Percentiles rank a stretch among this genome's conserved stretches.
These are phyloP conservation scores for Aspergillus hancockii DNA, from an alignment of 495 filamentous ascomycete species.

Conservation along the genomic window DNA sequence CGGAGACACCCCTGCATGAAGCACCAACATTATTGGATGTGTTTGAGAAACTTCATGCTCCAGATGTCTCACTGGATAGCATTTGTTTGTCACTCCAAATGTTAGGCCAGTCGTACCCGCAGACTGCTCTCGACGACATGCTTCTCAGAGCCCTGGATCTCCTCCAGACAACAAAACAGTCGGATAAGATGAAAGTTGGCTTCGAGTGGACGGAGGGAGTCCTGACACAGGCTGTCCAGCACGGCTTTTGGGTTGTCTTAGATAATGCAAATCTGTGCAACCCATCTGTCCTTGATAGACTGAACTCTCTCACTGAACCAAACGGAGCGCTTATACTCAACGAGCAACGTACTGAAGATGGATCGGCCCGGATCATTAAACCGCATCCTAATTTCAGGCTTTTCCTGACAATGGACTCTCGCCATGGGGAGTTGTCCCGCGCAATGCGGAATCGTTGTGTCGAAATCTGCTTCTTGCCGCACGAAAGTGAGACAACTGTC, in stretches of 20 bases:
- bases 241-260: constrained; percentile 89
- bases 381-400: constrained; percentile 89
- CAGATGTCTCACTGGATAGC: constrained; percentile 35
- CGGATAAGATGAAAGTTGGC: constrained; percentile 64
- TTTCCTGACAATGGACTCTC: constrained; percentile 92
- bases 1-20: constrained; percentile 37
- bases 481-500: constrained; percentile 25
- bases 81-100: constrained; percentile 36
- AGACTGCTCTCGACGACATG: constrained; percentile 35
- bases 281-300: constrained; percentile 86
- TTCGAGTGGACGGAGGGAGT: constrained; percentile 97
- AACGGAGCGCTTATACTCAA: constrained; percentile 87
- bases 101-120: constrained; percentile 31
- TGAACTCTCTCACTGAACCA: constrained; percentile 93
- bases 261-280: constrained; percentile 98
- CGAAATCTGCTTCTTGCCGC: constrained; percentile 73
- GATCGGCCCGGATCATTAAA: constrained; percentile 73
- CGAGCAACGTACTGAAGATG: constrained; percentile 81
- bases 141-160: constrained; percentile 38
- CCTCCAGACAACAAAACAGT: constrained; percentile 41
- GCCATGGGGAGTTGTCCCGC: constrained; percentile 88
- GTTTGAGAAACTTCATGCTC: constrained; percentile 34
- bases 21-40: constrained; percentile 36
- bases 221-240: constrained; percentile 80
- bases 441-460: constrained; percentile 96